phyloP scores from a whole-genome alignment of 352 stramenopile genomes.

The Pythium oligandrum region DNA sequence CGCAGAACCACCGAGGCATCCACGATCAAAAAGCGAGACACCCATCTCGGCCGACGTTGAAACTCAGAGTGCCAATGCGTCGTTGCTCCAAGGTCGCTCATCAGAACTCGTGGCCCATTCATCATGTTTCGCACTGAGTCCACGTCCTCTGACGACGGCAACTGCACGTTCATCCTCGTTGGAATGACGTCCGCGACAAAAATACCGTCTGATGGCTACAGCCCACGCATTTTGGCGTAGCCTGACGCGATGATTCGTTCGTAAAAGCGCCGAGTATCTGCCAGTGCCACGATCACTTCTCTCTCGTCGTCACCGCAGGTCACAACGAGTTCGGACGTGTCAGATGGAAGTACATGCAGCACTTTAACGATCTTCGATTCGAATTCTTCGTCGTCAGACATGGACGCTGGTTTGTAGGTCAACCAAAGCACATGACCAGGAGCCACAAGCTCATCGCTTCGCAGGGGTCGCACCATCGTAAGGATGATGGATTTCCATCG shows the following conservation, averaged over 20 bases:
- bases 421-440: neutral
- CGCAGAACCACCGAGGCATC: neutral
- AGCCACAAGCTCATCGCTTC: neutral
- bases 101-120: too few relatives aligned
- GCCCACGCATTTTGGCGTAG: constrained; percentile 4
- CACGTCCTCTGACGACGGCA: too few relatives aligned
- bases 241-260: constrained; percentile 10
- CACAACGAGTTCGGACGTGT: too few relatives aligned
- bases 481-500: constrained; percentile 10
- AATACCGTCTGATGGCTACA: neutral
- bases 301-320: too few relatives aligned
- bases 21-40: constrained; percentile 2
- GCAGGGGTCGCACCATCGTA: constrained; percentile 10
- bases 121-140: too few relatives aligned
- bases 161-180: too few relatives aligned
- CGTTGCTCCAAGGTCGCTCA: too few relatives aligned
- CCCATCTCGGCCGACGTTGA: neutral
- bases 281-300: too few relatives aligned
- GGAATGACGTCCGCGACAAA: too few relatives aligned
- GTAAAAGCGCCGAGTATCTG: constrained; percentile 10
- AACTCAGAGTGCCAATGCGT: neutral
- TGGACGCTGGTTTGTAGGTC: too few relatives aligned
- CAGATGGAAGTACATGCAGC: neutral
- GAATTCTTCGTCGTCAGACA: too few relatives aligned
- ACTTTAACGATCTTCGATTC: constrained; percentile 8